Base-by-base conservation (phyloP, 2,329 filamentous ascomycete genomes). In the Monosporascus ibericus region DNA sequence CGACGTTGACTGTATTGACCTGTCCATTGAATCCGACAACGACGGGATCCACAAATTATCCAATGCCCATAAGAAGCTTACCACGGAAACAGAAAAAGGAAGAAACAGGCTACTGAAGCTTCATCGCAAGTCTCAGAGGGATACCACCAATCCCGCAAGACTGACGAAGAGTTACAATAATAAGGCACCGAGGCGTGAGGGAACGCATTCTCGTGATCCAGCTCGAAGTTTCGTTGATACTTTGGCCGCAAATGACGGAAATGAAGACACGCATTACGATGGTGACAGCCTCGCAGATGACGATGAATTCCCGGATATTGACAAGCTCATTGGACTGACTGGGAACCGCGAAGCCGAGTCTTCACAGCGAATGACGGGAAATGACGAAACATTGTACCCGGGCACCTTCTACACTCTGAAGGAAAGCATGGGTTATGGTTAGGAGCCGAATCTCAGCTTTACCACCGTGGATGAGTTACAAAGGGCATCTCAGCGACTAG, bases 391-490 rank as follows among this genome's bases (percentile, higher is more conserved):
- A 9, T 47, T 67, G 17, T 64, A 62, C 46, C 63, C 63, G 25
- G 63, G 64, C 36, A 52, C 61, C 44, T 54, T 64, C 18, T 44
- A 63, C 5, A 60, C 58, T 3, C 47, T 64, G 37, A 61, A 60
- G 48, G 63, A 66, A 55, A 65, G 64, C 48, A 60, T 63, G 20
- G 59, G 62, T 54, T 58, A 62, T 54, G 64, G 63, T 51, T 59
- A 55, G 57, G 56, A 63, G 39, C 53, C 63, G 27, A 61, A 65
- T 57, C 63, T 66, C 8, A 67, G 65, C 57, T 66, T 67, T 49
- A 66, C 64, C 47, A 66, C 62, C 5, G 55, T 63, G 11, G 57
- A 63, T 30, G 64, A 66, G 47, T 51, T 67, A 14, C 58, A 60
- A 44, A 65, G 64, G 42, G 62, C 62, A 22, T 61, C 63, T 14